A percentile compares a stretch with the other conserved stretches of the same genome.
phyloP scores from a whole-genome alignment of 2,329 filamentous ascomycete species.

The Seiridium cupressi region DNA sequence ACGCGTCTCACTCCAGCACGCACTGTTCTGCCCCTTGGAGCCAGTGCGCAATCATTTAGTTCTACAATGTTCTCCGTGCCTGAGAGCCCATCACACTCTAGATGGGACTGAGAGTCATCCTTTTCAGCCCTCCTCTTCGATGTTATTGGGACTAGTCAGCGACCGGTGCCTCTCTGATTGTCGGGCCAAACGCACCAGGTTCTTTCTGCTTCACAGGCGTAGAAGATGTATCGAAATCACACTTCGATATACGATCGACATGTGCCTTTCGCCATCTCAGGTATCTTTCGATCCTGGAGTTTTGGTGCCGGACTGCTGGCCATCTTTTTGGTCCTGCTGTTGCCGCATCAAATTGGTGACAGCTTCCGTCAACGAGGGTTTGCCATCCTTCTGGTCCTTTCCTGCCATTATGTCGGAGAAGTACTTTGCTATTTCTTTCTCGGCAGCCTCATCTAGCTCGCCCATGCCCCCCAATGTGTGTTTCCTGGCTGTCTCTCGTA shows the following conservation, averaged over 20 bases:
- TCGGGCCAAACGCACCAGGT: not conserved
- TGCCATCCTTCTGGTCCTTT: constrained; percentile 42
- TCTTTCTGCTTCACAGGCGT: not conserved
- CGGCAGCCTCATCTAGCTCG: constrained; percentile 46
- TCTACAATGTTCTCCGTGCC: not conserved
- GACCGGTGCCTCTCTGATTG: not conserved
- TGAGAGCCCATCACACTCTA: not conserved
- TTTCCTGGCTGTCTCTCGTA: constrained; percentile 50
- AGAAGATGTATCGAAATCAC: not conserved
- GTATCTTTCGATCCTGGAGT: not conserved
- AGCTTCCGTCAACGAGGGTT: constrained; percentile 10
- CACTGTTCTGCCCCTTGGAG: not conserved
- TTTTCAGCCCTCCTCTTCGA: not conserved
- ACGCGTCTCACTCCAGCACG: not conserved
- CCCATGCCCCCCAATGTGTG: constrained; percentile 32
- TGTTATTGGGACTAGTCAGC: not conserved
- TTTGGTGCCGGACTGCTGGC: not conserved
- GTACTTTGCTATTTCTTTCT: constrained; percentile 62
- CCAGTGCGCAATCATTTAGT: not conserved
- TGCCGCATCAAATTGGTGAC: not conserved
- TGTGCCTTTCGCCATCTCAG: not conserved
- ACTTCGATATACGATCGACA: not conserved
- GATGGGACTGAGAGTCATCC: too few species aligned
- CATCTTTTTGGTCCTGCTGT: not conserved
- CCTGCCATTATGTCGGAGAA: constrained; percentile 58